These are phyloP conservation scores for Thielaviopsis ethacetica DNA, from an alignment of 2,329 filamentous ascomycete species.

Conservation along the genomic window DNA sequence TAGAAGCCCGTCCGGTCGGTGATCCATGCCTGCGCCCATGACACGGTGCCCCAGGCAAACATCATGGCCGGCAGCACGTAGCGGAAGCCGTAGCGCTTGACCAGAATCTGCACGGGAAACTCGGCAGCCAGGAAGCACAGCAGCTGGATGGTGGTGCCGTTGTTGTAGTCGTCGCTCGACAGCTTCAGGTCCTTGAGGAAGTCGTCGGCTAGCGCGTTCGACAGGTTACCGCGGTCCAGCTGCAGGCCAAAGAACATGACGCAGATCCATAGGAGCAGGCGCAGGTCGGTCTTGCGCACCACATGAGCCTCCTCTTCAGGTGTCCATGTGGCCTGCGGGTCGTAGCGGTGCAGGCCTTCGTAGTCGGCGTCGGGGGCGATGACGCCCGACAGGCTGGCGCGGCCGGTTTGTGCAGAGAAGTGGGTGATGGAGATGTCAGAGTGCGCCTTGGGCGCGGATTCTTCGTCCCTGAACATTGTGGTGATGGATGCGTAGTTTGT, in stretches of 20 bases:
- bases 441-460: background rate
- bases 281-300: conserved; percentile 28
- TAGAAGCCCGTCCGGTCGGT: conserved; percentile 30
- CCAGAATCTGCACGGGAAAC: conserved; percentile 40
- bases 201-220: conserved; percentile 45
- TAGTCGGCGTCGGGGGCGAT: conserved; percentile 20
- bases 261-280: conserved; percentile 26
- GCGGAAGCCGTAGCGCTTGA: conserved; percentile 41
- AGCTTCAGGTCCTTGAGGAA: conserved; percentile 36
- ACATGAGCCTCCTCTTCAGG: conserved; percentile 37
- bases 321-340: conserved; percentile 31
- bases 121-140: conserved; percentile 38
- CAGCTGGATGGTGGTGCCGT: conserved; percentile 40
- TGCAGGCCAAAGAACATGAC: conserved; percentile 46
- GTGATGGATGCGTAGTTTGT: background rate
- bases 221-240: conserved; percentile 46
- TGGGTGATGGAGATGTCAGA: conserved; percentile 1
- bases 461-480: conserved; percentile 7
- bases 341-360: conserved; percentile 26
- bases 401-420: conserved; percentile 3
- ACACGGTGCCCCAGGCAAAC: conserved; percentile 30
- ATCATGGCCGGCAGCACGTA: conserved; percentile 34
- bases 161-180: conserved; percentile 37
- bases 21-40: conserved; percentile 33
- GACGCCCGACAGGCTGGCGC: conserved; percentile 8